Evolutionary conservation across 345 rosid species (phyloP).

Genomic region (Melaleuca alternifolia): DNA sequence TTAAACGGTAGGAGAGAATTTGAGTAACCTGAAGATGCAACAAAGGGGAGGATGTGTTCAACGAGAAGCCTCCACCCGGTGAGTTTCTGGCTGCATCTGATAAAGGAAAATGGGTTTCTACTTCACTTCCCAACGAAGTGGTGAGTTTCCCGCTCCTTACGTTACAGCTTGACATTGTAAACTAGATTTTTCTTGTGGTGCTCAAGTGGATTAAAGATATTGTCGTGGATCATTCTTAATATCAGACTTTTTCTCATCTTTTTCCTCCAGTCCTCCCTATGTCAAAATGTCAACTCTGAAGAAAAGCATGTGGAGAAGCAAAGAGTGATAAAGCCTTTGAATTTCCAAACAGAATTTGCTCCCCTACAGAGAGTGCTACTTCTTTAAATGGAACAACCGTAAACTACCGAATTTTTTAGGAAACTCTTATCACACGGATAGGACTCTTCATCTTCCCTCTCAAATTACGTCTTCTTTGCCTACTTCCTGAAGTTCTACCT

Average conservation of each 20-base stretch:
- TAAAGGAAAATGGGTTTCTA: conserved; percentile 71
- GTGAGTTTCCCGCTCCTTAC: conserved; percentile 22
- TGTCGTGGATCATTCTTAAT: neutral
- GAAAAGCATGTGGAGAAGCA: neutral
- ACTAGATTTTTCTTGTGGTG: neutral
- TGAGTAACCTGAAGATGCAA: conserved; percentile 90
- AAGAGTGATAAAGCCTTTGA: neutral
- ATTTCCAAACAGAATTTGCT: neutral
- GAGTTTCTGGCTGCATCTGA: conserved; percentile 94
- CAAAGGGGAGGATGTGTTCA: conserved; percentile 90
- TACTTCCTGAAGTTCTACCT: too few species aligned
- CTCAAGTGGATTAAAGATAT: neutral
- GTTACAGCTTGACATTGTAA: neutral
- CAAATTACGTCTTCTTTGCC: too few species aligned
- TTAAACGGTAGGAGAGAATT: conserved; percentile 45
- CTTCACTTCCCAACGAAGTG: conserved; percentile 90
- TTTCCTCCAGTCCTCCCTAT: neutral
- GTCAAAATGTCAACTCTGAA: neutral
- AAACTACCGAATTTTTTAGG: conserved; percentile 25
- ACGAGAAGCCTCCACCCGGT: conserved; percentile 94
- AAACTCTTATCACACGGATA: conserved; percentile 55
- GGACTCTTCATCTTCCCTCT: too few species aligned
- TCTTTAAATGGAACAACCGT: neutral
- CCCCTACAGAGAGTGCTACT: neutral
- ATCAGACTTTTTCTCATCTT: neutral